Evolutionary conservation across 371 early-diverging fungal genomes (phyloP), one percentile per base, ranked within the genome.

Genomic region (Entomophthora muscae): DNA sequence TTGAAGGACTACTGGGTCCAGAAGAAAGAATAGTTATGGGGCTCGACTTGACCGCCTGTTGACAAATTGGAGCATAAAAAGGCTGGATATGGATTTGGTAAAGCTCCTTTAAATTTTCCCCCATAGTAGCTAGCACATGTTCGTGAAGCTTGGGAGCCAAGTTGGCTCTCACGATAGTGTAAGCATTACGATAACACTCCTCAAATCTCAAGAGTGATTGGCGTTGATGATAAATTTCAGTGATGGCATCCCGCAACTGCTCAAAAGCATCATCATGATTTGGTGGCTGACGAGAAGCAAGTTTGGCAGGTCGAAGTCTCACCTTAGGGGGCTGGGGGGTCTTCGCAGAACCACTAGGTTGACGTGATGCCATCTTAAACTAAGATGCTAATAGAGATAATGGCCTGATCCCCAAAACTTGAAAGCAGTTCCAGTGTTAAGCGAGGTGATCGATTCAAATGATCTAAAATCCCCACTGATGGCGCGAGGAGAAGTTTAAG

Each of bases 181-280:
- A 58, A 27, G 28, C 24, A 27, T 58, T 58, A 17, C 30, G 24
- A 27, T 58, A 58, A 58, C 59, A 58, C 30, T 58, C 59, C 31
- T 58, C 59, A 22, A 58, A 58, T 7, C 32, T 58, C 22, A 58
- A 31, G 17, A 21, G 27, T 28, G 28, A 28, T 23, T 58, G 26
- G 21, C 59, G 24, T 3, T 31, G 32, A 21, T 58, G 59, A 27
- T 58, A 58, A 32, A 58, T 58, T 7, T 58, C 59, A 17, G 24
- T 23, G 24, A 58, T 58, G 31, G 59, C 59, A 17, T 27, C 7
- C 26, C 22, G 27, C 17, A 42, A 10, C 42, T 42, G 42, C 10
- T 42, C 17, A 10, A 42, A 17, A 17, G 42, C 42, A 17, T 5
- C 42, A 5, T 42, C 42, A 42, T 42, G 42, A 42, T 42, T 17